Base-by-base conservation (phyloP, 1,139 yeast species). In the Debaryomyces psychrophilus region DNA sequence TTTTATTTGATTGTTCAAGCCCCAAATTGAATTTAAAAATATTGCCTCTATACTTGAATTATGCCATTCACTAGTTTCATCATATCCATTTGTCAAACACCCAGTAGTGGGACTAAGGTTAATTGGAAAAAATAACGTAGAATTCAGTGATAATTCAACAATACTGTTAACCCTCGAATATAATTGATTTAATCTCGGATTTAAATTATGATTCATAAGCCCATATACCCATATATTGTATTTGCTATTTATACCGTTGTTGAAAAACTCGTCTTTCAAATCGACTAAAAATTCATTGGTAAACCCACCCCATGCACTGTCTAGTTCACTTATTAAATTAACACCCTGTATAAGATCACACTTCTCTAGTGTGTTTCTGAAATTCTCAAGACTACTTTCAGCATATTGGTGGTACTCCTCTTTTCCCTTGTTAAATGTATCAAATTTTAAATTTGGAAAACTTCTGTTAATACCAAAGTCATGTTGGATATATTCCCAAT, bases 261-360 rank as follows among this genome's bases (percentile, higher is more conserved):
- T 83, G 47, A 81, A 71, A 54, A 82, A 83, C 51, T 90, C 96
- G 62, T 92, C 97, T 44, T 81, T 72, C 25, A 90, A 49, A 17
- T 74, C 77, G 11, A 70, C 60, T 27, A 90, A 51, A 52, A 84
- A 56, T 38, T 75, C 75, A 31, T 71, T 63, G 1, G 88, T 67
- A 55, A 87, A 85, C 0, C 96, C 97, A 37, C 92, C 85, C 98
- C 98, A 93, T 0, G 86, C 87, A 31, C 82, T 75, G 59, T 87
- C 93, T 5, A 85, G 55, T 44, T 90, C 95, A 0, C 87, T 77
- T 2, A 84, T 60, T 0, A 88, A 47, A 53, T 85, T 87, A 9
- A 92, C 52, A 1, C 97, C 97, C 46, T 79, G 81, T 26, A 90
- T 61, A 22, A 71, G 65, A 61, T 93, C 98, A 58, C 95, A 83